Conservation (phyloP, 805 yeast genomes). For the Torulaspora quercuum region DNA sequence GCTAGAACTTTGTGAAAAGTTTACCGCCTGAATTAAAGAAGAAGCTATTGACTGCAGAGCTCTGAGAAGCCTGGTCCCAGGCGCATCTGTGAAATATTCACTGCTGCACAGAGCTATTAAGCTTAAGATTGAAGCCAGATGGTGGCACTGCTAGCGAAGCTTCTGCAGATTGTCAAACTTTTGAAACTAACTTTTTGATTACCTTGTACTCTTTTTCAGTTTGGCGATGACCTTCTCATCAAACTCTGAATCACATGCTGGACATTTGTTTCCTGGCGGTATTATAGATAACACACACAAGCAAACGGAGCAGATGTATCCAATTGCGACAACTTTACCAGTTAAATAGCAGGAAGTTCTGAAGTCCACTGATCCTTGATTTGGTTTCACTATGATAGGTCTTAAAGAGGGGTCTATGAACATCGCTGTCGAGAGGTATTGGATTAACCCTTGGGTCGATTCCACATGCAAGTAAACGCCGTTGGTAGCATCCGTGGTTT, state of each 20-base stretch:
- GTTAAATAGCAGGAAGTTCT: conserved; percentile 92
- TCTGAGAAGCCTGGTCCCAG: no score
- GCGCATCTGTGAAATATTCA: no score
- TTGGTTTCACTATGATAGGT: conserved; percentile 72
- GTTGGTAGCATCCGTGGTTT: conserved; percentile 90
- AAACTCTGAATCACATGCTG: conserved; percentile 79
- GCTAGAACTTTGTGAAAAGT: no score
- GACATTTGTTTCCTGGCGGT: conserved; percentile 69
- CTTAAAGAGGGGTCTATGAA: conserved; percentile 83
- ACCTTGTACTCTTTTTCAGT: conserved; percentile 43
- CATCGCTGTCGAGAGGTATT: conserved; percentile 76
- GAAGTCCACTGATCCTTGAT: conserved; percentile 83
- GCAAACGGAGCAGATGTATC: conserved; percentile 93
- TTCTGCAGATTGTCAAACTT: conserved; percentile 41
- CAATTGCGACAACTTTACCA: conserved; percentile 86
- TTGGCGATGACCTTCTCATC: conserved; percentile 59
- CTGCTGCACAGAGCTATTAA: no score
- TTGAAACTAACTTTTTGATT: conserved; percentile 40
- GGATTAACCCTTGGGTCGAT: conserved; percentile 73
- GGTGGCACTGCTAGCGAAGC: no score
- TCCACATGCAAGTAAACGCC: conserved; percentile 77
- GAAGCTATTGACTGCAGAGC: background rate
- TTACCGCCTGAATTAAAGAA: no score
- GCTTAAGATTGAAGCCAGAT: no score
- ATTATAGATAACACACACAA: conserved; percentile 67